phyloP scores from a whole-genome alignment of 768 basidiomycete genomes.

The Scleroderma citrinum region DNA sequence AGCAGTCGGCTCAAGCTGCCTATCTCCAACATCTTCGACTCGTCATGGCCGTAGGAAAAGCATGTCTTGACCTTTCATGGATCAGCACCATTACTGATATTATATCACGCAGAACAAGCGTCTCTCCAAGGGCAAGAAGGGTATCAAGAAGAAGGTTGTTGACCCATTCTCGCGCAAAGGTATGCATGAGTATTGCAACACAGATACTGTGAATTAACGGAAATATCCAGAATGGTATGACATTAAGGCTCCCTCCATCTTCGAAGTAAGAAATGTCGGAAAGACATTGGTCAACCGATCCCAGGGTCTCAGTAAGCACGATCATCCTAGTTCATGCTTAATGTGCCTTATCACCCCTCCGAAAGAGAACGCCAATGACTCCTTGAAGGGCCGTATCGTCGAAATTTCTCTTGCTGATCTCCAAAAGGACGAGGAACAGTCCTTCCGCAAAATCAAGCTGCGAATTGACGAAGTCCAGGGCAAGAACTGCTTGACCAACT shows the following conservation, averaged over 20 bases:
- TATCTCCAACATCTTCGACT: slow-evolving; percentile 32
- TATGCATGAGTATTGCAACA: slow-evolving; percentile 27
- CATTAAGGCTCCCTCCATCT: slow-evolving; percentile 96
- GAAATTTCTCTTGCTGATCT: slow-evolving; percentile 96
- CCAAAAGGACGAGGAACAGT: slow-evolving; percentile 99
- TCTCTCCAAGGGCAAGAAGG: slow-evolving; percentile 96
- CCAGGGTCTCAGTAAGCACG: slow-evolving; percentile 87
- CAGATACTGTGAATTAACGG: neutral
- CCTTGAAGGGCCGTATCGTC: slow-evolving; percentile 92
- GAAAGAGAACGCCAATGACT: slow-evolving; percentile 98
- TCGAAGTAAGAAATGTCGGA: slow-evolving; percentile 94
- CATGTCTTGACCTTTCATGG: slow-evolving; percentile 27
- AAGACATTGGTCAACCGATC: slow-evolving; percentile 99
- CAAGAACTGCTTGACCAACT: slow-evolving; percentile 99
- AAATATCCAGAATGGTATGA: slow-evolving; percentile 91
- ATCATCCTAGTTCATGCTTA: neutral
- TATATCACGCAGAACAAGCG: slow-evolving; percentile 76
- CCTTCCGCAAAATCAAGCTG: slow-evolving; percentile 99
- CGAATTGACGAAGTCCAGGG: slow-evolving; percentile 95
- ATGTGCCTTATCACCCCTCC: neutral
- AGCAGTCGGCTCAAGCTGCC: slow-evolving; percentile 21
- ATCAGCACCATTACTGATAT: neutral
- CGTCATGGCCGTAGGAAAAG: slow-evolving; percentile 89
- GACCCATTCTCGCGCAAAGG: slow-evolving; percentile 99
- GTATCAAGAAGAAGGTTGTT: slow-evolving; percentile 99